Evolutionary conservation across 2,329 filamentous ascomycete species (phyloP).

Genomic region (Ceratocystis ficicola): DNA sequence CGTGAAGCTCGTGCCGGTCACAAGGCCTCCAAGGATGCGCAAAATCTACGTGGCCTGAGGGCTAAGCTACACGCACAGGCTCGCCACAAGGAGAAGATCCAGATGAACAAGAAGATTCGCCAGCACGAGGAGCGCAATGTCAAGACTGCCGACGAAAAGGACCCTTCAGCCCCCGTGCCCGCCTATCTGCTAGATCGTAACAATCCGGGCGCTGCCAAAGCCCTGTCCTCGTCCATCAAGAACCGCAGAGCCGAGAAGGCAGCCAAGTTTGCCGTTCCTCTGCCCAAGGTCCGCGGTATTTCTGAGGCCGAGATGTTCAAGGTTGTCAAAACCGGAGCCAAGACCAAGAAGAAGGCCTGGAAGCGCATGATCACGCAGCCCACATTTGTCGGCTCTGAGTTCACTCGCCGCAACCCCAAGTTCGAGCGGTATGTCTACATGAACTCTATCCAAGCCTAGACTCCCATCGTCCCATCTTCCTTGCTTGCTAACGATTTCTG

Average conservation of each 20-base stretch:
- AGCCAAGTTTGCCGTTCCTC: constrained; percentile 78
- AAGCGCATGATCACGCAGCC: constrained; percentile 54
- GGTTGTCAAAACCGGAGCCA: constrained; percentile 91
- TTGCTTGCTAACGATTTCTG: constrained; percentile 40
- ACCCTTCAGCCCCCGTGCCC: constrained; percentile 69
- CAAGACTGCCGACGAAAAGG: constrained; percentile 73
- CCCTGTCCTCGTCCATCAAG: constrained; percentile 77
- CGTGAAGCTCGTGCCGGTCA: constrained; percentile 77
- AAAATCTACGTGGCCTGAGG: constrained; percentile 80
- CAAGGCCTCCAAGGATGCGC: constrained; percentile 75
- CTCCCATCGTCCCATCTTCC: not conserved
- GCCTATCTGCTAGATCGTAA: constrained; percentile 86
- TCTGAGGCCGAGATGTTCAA: constrained; percentile 97
- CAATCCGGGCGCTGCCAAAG: constrained; percentile 49
- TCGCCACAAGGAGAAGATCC: constrained; percentile 93
- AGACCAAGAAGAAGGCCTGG: constrained; percentile 74
- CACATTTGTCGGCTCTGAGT: constrained; percentile 74
- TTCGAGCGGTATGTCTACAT: constrained; percentile 37
- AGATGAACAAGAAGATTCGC: constrained; percentile 91
- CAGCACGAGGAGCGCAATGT: constrained; percentile 93
- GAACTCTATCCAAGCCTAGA: not conserved
- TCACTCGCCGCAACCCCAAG: constrained; percentile 79
- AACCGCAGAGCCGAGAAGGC: constrained; percentile 91
- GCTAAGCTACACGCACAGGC: constrained; percentile 92
- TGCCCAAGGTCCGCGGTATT: constrained; percentile 90